A percentile compares a stretch with the other conserved stretches of the same genome.
These are phyloP conservation scores for Urtica urens DNA, from an alignment of 306 rosid species.

Conservation along the genomic window DNA sequence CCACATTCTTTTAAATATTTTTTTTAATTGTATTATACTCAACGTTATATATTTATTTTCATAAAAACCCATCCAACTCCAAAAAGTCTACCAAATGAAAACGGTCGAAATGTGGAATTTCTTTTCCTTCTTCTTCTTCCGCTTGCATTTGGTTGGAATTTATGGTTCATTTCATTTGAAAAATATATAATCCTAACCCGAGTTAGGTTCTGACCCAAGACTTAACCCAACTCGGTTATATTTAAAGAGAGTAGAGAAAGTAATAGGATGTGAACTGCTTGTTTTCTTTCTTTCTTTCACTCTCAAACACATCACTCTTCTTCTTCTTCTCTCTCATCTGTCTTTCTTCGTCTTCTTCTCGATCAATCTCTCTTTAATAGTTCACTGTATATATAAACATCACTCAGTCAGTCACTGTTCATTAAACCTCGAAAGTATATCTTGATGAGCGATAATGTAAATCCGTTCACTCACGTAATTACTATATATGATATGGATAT, in stretches of 20 bases:
- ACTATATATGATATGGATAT: too few species aligned
- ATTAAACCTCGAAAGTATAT: too few species aligned
- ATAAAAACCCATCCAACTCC: conserved; percentile 34
- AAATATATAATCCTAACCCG: conserved; percentile 31
- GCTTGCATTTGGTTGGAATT: conserved; percentile 49
- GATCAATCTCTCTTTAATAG: too few species aligned
- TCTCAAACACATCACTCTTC: not conserved
- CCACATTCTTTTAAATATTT: not conserved
- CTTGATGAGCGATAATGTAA: conserved; percentile 38
- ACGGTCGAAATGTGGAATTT: conserved; percentile 19
- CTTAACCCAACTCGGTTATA: conserved; percentile 35
- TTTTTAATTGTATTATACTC: conserved; percentile 2
- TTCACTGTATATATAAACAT: too few species aligned
- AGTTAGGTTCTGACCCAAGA: conserved; percentile 47
- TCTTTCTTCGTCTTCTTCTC: conserved; percentile 13
- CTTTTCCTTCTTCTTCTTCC: too few species aligned
- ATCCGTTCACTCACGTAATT: too few species aligned
- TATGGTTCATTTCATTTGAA: conserved; percentile 40
- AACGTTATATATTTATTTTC: conserved; percentile 8
- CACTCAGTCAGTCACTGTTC: too few species aligned
- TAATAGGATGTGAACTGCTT: conserved; percentile 37
- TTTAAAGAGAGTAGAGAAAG: conserved; percentile 32
- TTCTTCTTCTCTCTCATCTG: not conserved
- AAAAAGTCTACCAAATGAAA: conserved; percentile 22
- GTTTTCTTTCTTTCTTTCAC: not conserved